Base-by-base conservation (phyloP, 2,329 filamentous ascomycete species). In the Talaromyces marneffei region DNA sequence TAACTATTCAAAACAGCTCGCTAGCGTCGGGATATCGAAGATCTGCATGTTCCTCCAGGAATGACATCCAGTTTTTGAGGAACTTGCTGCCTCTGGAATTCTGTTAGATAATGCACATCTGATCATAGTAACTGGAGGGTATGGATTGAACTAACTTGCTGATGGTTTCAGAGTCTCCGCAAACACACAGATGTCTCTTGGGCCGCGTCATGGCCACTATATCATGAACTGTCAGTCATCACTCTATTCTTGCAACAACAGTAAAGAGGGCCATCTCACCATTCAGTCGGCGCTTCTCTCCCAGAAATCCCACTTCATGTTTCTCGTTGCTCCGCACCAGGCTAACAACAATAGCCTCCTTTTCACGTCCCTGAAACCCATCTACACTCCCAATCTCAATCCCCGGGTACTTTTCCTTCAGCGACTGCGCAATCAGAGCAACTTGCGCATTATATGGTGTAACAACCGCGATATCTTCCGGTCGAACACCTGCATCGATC, bases 381-480 rank as follows among this genome's bases (percentile, higher is more conserved):
- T 99, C 94, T 2, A 99, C 91, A 69, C 91, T 96, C 35, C 94
- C 94, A n/a, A 99, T 81, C 74, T 99, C 94, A 56, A 99, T 86
- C 12, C 89, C 91, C 0, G 89, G 89, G 68, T 89, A 96, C 40
- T 81, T 79, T 63, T 94, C 90, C 71, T 93, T 94, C 55, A 99
- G 82, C 66, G 88, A 82, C 39, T 82, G 79, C 12, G 91, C 87
- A 57, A 97, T 80, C 10, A 95, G 77, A 4, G 89, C 88, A 37
- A 97, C 83, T 85, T 95, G 94, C 14, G 91, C 94, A 77, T 97
- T 97, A 77, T 99, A 99, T 40, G 94, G 94, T 53, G 94, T 97
- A 58, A 99, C 87, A 12, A 97, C 87, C 0, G 93, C 94, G 68
- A 99, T 92, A 70, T 97, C 91, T 68, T 90, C 87, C 3, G 91